These are phyloP conservation scores for Dendrobium catenatum DNA, from an alignment of 106 monocot species.

Conservation along the genomic window DNA sequence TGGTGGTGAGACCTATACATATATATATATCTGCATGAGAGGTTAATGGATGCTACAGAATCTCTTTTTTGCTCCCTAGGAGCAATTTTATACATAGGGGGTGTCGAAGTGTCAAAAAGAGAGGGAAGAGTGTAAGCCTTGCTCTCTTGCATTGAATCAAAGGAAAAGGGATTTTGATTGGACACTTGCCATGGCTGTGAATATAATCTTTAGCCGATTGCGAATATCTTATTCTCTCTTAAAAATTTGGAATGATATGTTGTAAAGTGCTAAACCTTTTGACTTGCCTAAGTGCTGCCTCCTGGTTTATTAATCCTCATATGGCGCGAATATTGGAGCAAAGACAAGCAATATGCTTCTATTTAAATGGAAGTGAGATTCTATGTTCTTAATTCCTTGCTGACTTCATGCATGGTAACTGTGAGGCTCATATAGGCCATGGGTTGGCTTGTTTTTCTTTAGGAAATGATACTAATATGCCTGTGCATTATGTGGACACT, in stretches of 20 bases:
- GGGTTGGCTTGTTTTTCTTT: not conserved
- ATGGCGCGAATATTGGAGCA: not conserved
- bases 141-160: not conserved
- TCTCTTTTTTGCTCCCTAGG: slow-evolving; percentile 6
- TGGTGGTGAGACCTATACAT: slow-evolving; percentile 7
- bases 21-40: not conserved
- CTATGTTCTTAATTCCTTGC: not conserved
- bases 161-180: not conserved
- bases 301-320: not conserved
- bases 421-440: not conserved
- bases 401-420: not conserved
- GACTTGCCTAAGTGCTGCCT: not conserved
- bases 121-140: not conserved
- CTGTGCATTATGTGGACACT: not conserved
- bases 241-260: not conserved
- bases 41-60: slow-evolving; percentile 1
- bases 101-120: not conserved
- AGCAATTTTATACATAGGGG: not conserved
- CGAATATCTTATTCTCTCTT: not conserved
- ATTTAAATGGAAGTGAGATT: not conserved
- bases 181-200: not conserved
- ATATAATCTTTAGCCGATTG: not conserved
- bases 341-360: not conserved
- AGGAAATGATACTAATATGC: not conserved
- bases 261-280: not conserved